These are phyloP conservation scores for Spathaspora arborariae DNA, from an alignment of 805 yeast genomes.

Conservation along the genomic window DNA sequence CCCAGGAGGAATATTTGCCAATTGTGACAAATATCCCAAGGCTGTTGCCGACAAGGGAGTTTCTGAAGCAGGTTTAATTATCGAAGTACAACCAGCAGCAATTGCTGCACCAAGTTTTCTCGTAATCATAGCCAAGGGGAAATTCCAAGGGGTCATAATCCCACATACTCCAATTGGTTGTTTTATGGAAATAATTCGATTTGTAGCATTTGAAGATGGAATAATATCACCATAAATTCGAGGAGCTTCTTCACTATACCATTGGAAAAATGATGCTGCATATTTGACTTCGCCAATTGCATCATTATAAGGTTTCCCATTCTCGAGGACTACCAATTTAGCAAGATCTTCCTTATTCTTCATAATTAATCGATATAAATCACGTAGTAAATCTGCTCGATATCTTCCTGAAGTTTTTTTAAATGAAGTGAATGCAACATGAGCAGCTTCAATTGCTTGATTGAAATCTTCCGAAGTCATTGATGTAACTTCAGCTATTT, in stretches of 20 bases:
- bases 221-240: constrained; percentile 64
- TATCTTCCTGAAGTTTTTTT: constrained; percentile 52
- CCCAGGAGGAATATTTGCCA: constrained; percentile 74
- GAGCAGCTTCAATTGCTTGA: constrained; percentile 54
- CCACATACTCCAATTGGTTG: constrained; percentile 86
- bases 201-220: constrained; percentile 46
- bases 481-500: constrained; percentile 53
- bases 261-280: constrained; percentile 76
- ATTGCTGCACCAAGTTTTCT: constrained; percentile 72
- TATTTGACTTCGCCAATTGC: constrained; percentile 67
- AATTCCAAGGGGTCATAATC: constrained; percentile 80
- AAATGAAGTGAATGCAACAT: constrained; percentile 49
- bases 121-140: constrained; percentile 76
- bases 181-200: constrained; percentile 53
- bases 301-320: constrained; percentile 71
- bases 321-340: constrained; percentile 58
- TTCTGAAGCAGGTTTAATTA: constrained; percentile 72
- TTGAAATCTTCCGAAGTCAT: constrained; percentile 43
- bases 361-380: constrained; percentile 49
- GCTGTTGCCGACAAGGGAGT: constrained; percentile 76
- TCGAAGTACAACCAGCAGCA: constrained; percentile 78
- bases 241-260: constrained; percentile 86
- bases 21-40: constrained; percentile 51
- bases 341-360: constrained; percentile 67
- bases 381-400: constrained; percentile 50